Evolutionary conservation across 1,139 yeast species (phyloP), one percentile per base, ranked within the genome.

Genomic region (Blastobotrys capitulatus): DNA sequence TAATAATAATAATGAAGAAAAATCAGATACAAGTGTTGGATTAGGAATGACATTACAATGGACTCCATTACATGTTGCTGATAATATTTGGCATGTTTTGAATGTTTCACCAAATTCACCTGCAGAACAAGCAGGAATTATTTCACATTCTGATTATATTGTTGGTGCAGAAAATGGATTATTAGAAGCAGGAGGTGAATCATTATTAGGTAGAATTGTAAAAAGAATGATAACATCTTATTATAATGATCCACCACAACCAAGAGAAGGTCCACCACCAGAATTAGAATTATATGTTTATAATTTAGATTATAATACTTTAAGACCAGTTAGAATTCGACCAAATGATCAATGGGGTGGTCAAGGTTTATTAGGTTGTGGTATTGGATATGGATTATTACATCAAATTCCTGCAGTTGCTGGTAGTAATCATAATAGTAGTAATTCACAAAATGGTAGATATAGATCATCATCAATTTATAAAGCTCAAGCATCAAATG

Each of bases 321-420:
- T 88, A 45, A 77, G 97, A 57, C 96, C 96, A 0, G 95, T 90
- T 3, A 80, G 88, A 0, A 88, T 90, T 20, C 73, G 79, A 49
- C 88, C 90, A 2, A 75, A 75, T 53, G 70, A 69, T 10, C 63
- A 63, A 22, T 79, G 83, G 80, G 84, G 84, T 20, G 84, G 86
- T 1, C 76, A 74, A 54, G 96, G 96, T 0, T 73, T 89, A 35
- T 71, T 92, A 40, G 98, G 98, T 1, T 90, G 97, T 68, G 96
- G 90, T 57, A 95, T 92, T 10, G 97, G 97, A 0, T 90, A 89
- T 62, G 97, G 97, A 0, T 73, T 86, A 50, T 71, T 92, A 48
- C 97, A 92, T 63, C 74, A 95, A 56, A 70, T 92, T 16, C 96
- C 96, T 1, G 84, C 80, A 52, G 83, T 79, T 6, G 83, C 82